Evolutionary conservation across 306 rosid genomes (phyloP), one percentile per base, ranked within the genome.

Genomic region (Spatholobus suberectus): DNA sequence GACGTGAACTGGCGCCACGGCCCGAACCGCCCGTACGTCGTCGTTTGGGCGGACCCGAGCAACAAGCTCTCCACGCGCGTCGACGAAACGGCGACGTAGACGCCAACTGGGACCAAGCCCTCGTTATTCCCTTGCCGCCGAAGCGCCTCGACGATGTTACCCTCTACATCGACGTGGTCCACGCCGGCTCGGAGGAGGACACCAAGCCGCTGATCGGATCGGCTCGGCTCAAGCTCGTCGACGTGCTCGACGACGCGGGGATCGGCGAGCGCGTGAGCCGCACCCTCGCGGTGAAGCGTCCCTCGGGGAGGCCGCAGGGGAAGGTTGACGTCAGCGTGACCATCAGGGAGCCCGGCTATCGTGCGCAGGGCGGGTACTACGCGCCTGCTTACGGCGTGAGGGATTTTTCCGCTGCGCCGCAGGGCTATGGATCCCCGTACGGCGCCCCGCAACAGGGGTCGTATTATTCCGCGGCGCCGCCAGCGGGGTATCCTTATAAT

Each of bases 1-100:
- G 87, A 95, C 89, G 89, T 95, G 59, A 95, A 95, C 84, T 93
- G 99, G 99, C 94, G 94, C 27, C 41, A 90, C 82, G 99, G 99
- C 5, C 27, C 81, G 0, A 81, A 80, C 73, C 82, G 57, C 52
- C 96, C 99, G 0, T 95, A 95, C 89, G 98, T 85, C 84, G 97
- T 95, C 84, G 90, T 93, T 3, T 95, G 98, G 97, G 91, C 92
- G 0, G 97, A 95, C 41, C 84, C 98, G 1, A 80, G 55, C 1
- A 79, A 69, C 84, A 93, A 90, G 35, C 68, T 83, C 68, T 82
- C 96, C 38, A 81, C 92, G 20, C 81, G 15, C 0, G 89, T 90
- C 14, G 97, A 93, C 69, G 86, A 85, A 37, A 29, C 3, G 94
- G 97, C 11, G 98, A 95, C 85, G 85, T 87, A 0, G 88, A 84